These are phyloP conservation scores for Colletotrichum zoysiae DNA, from an alignment of 2,329 filamentous ascomycete genomes.

Conservation along the genomic window DNA sequence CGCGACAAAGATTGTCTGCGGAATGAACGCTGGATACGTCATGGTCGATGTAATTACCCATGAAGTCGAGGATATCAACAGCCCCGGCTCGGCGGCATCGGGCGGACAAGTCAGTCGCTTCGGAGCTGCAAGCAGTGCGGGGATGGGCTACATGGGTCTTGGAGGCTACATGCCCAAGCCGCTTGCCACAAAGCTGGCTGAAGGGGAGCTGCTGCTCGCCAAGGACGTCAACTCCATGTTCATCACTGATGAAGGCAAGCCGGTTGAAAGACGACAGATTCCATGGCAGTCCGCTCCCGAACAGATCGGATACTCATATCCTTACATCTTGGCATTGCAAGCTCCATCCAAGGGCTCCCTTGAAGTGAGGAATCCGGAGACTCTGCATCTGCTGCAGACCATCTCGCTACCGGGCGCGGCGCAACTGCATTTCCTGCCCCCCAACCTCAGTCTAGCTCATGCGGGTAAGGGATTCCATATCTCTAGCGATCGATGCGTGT, in stretches of 20 bases:
- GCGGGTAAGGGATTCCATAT: slow-evolving; percentile 96
- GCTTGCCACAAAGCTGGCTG: slow-evolving; percentile 82
- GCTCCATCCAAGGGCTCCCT: slow-evolving; percentile 84
- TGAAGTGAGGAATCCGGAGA: slow-evolving; percentile 93
- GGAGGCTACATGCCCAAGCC: slow-evolving; percentile 93
- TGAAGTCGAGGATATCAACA: slow-evolving; percentile 81
- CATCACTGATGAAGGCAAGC: slow-evolving; percentile 84
- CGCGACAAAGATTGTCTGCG: slow-evolving; percentile 87
- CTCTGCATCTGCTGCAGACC: slow-evolving; percentile 88
- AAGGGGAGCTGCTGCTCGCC: slow-evolving; percentile 91
- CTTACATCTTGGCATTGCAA: slow-evolving; percentile 91
- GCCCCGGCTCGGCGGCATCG: slow-evolving; percentile 76
- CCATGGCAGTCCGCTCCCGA: slow-evolving; percentile 92
- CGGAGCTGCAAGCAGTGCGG: slow-evolving; percentile 83
- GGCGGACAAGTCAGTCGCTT: slow-evolving; percentile 78
- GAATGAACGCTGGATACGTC: slow-evolving; percentile 91
- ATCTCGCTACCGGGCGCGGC: slow-evolving; percentile 85
- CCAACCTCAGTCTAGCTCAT: slow-evolving; percentile 93
- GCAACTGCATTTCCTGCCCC: slow-evolving; percentile 90
- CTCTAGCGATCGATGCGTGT: slow-evolving; percentile 89
- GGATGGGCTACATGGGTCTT: slow-evolving; percentile 97
- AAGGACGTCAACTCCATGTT: slow-evolving; percentile 98
- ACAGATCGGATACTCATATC: slow-evolving; percentile 94
- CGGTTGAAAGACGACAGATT: slow-evolving; percentile 87
- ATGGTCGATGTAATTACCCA: slow-evolving; percentile 86